Evolutionary conservation across 768 basidiomycete genomes (phyloP).

Genomic region (Suillus paluster): DNA sequence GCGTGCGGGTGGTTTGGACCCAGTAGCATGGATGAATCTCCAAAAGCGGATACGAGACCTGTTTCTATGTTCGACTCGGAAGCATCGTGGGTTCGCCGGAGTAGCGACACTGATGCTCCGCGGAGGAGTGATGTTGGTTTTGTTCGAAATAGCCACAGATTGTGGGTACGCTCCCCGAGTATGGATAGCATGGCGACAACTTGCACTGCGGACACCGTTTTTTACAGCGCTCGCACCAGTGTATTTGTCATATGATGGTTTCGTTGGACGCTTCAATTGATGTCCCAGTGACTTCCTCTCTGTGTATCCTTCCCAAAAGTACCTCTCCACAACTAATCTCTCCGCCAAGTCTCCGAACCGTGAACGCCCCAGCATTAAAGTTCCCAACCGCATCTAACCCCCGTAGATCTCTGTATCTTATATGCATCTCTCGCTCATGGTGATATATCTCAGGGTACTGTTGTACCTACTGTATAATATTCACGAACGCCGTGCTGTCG

Average conservation of each 20-base stretch:
- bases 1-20: constrained; percentile 35
- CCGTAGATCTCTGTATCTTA: neutral
- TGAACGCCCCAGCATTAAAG: neutral
- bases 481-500: neutral
- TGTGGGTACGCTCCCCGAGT: constrained; percentile 22
- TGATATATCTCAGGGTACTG: constrained; percentile 2
- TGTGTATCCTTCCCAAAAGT: neutral
- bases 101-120: constrained; percentile 16
- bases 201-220: constrained; percentile 28
- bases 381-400: neutral
- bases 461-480: constrained; percentile 1
- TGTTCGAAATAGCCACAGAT: constrained; percentile 9
- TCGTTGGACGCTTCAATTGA: neutral
- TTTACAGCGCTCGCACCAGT: constrained; percentile 38
- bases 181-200: constrained; percentile 27
- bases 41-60: neutral
- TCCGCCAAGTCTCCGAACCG: neutral
- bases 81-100: constrained; percentile 12
- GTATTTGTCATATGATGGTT: constrained; percentile 15
- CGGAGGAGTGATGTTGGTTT: constrained; percentile 10
- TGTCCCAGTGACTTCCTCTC: neutral
- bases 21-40: constrained; percentile 7
- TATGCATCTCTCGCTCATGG: neutral
- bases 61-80: neutral
- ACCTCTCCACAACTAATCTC: neutral